Conservation (phyloP, 768 basidiomycete species). For the Pisolithus sp. region DNA sequence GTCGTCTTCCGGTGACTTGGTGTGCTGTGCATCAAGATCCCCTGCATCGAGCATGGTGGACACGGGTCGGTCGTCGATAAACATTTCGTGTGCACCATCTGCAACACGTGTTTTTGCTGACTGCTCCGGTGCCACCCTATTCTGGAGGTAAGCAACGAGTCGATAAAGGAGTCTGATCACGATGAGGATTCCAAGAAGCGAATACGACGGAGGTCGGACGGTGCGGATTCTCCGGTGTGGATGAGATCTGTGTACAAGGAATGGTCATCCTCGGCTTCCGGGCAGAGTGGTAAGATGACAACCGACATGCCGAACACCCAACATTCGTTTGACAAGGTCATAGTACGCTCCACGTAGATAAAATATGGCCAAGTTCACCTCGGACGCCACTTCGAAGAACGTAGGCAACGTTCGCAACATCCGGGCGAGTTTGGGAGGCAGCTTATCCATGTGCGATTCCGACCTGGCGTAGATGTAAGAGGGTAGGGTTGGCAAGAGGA, state of each 20-base stretch:
- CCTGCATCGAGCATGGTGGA: constrained; percentile 46
- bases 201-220: constrained; percentile 77
- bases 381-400: constrained; percentile 49
- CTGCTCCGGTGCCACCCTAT: constrained; percentile 21
- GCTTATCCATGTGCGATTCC: constrained; percentile 32
- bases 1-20: constrained; percentile 62
- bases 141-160: constrained; percentile 41
- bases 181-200: constrained; percentile 74
- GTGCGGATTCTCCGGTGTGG: constrained; percentile 63
- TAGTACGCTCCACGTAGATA: constrained; percentile 80
- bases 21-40: constrained; percentile 47
- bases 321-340: constrained; percentile 57
- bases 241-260: constrained; percentile 51
- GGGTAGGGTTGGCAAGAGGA: constrained; percentile 63
- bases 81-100: constrained; percentile 32
- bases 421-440: constrained; percentile 26
- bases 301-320: constrained; percentile 65
- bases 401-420: constrained; percentile 37
- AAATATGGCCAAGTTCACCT: constrained; percentile 75
- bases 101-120: constrained; percentile 30
- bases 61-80: constrained; percentile 56
- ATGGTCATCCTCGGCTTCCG: constrained; percentile 4
- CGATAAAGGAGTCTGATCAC: constrained; percentile 59
- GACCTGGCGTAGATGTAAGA: constrained; percentile 54
- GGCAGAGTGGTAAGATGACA: neutral